Evolutionary conservation across 2,329 filamentous ascomycete genomes (phyloP), one percentile per base, ranked within the genome.

Genomic region (Paraphoma sp.): DNA sequence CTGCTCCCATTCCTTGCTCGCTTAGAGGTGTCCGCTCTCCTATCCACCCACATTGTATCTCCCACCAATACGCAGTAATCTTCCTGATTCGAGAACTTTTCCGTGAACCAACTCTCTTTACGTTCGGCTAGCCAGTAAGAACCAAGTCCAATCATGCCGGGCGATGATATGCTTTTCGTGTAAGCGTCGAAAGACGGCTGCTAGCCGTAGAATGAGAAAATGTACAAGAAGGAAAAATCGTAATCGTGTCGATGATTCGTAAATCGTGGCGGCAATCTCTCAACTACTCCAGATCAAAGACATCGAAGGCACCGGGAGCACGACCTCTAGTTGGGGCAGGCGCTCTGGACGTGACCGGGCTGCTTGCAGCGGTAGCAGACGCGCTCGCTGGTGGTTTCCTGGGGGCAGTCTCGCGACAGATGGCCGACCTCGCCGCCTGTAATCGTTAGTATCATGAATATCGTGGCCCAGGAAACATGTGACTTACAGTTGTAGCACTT

Each of bases 311-410:
- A 64, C 58, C 57, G 53, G 38, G 53, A 49, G 46, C 53, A 53
- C 55, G 45, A 69, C 67, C 23, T 71, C 80, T 90, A 91, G 84
- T 90, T 93, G 74, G 94, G 92, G 89, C 95, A 99, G 73, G 91
- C 87, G 71, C 91, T 88, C 87, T 97, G 94, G 78, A 98, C 90
- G 82, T 97, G 94, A 71, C 94, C 93, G 68, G 87, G 85, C 79
- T 89, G 85, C 82, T 88, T 88, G 86, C 87, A 98, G 86, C 96
- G 96, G 87, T 99, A 99, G 89, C 95, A 99, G 78, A 97, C 93
- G 79, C 96, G 94, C 86, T 98, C 94, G 75, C 87, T 86, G 69
- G 88, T 87, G 57, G 91, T 91, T 82, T 97, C 94, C 78, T 94
- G 93, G 71, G 93, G 90, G 86, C 95, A 99, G 81, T 99, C 95